phyloP scores from a whole-genome alignment of 768 basidiomycete genomes.

The Lentinula sp. region DNA sequence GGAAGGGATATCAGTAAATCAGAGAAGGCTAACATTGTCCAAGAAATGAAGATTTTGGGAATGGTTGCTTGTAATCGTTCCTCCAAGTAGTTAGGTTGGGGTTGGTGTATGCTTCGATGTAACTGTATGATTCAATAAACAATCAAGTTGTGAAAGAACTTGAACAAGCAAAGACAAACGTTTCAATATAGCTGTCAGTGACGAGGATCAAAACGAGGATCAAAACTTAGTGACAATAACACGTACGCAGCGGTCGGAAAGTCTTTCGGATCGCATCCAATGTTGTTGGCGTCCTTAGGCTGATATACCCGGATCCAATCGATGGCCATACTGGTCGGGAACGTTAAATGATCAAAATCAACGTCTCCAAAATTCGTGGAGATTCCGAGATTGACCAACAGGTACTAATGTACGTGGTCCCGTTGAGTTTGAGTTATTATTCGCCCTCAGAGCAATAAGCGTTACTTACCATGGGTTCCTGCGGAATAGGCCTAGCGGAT shows the following conservation, averaged over 20 bases:
- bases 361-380: constrained; percentile 72
- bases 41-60: constrained; percentile 62
- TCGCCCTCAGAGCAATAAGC: background rate
- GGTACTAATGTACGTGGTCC: constrained; percentile 42
- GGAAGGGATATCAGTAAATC: no score
- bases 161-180: background rate
- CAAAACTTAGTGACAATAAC: background rate
- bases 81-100: constrained; percentile 76
- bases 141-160: background rate
- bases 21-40: constrained; percentile 43
- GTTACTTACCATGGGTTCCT: constrained; percentile 71
- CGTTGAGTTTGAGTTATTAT: background rate
- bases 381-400: constrained; percentile 83
- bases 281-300: constrained; percentile 56
- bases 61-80: constrained; percentile 54
- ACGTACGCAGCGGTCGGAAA: constrained; percentile 62
- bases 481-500: constrained; percentile 61
- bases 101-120: constrained; percentile 74
- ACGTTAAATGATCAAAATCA: constrained; percentile 63
- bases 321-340: constrained; percentile 53
- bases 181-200: background rate
- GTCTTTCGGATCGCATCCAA: constrained; percentile 78
- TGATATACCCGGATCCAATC: constrained; percentile 95
- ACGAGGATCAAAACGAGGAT: background rate
- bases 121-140: constrained; percentile 20